Percentiles rank a stretch among this genome's conserved stretches.
phyloP scores from a whole-genome alignment of 1,139 yeast genomes.

The Yamadazyma jaroonii region DNA sequence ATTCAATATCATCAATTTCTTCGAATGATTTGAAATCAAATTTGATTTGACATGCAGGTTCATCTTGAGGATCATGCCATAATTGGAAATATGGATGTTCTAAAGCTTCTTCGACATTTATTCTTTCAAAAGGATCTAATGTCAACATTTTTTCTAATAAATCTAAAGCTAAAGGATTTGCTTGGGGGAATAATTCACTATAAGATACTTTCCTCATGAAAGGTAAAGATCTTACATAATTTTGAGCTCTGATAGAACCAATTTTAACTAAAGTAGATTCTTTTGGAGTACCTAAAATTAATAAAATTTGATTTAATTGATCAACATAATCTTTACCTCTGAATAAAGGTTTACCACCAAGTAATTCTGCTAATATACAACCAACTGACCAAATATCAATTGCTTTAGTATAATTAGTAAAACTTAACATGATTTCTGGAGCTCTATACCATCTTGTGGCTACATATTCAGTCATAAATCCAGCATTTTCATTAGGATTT shows the following conservation, averaged over 20 bases:
- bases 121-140: slow-evolving; percentile 82
- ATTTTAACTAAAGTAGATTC: slow-evolving; percentile 80
- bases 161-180: slow-evolving; percentile 85
- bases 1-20: slow-evolving; percentile 74
- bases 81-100: slow-evolving; percentile 84
- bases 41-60: slow-evolving; percentile 77
- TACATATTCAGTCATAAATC: slow-evolving; percentile 92
- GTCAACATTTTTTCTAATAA: slow-evolving; percentile 79
- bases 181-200: slow-evolving; percentile 68
- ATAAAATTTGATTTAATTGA: slow-evolving; percentile 84
- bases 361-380: slow-evolving; percentile 87
- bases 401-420: slow-evolving; percentile 91
- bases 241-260: slow-evolving; percentile 88
- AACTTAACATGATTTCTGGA: slow-evolving; percentile 93
- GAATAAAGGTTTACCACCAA: slow-evolving; percentile 90
- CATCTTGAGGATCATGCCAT: slow-evolving; percentile 98
- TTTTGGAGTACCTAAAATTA: slow-evolving; percentile 86
- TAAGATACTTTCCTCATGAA: slow-evolving; percentile 82
- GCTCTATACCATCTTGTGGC: slow-evolving; percentile 99
- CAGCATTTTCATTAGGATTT: slow-evolving; percentile 82
- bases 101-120: slow-evolving; percentile 85
- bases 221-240: slow-evolving; percentile 85
- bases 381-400: slow-evolving; percentile 98
- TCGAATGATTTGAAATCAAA: slow-evolving; percentile 88
- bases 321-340: slow-evolving; percentile 96